A percentile compares a stretch with the other conserved stretches of the same genome.
Conservation (phyloP, 352 stramenopile species). For the Phytophthora gonapodyides region DNA sequence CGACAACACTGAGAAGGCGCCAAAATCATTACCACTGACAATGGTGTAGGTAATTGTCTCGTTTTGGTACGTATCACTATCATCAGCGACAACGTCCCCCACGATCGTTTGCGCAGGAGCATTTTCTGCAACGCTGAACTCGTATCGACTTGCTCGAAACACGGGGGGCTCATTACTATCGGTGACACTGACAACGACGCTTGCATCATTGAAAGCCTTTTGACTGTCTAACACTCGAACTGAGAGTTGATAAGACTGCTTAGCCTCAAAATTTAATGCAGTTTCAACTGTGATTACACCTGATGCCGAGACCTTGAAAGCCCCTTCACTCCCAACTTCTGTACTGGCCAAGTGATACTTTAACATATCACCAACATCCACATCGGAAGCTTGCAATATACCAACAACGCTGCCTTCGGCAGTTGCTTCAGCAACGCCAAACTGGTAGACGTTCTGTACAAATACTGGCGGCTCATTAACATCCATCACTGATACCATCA, state of each 20-base stretch:
- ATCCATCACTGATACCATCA: constrained; percentile 25
- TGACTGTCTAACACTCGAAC: constrained; percentile 23
- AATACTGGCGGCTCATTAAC: constrained; percentile 32
- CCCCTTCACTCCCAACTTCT: constrained; percentile 10
- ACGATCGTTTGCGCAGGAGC: constrained; percentile 33
- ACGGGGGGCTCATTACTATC: constrained; percentile 54
- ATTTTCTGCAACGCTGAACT: constrained; percentile 47
- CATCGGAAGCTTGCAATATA: constrained; percentile 18
- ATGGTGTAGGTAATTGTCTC: constrained; percentile 54
- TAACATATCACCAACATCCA: constrained; percentile 9
- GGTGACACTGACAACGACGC: constrained; percentile 40
- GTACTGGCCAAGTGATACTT: constrained; percentile 15
- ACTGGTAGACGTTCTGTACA: constrained; percentile 16
- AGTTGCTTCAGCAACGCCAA: constrained; percentile 21
- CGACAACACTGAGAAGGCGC: constrained; percentile 48
- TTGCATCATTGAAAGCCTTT: constrained; percentile 20
- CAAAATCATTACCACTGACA: constrained; percentile 43
- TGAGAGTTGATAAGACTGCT: constrained; percentile 21
- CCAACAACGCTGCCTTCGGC: constrained; percentile 14
- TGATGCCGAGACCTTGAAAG: constrained; percentile 18
- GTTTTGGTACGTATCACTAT: constrained; percentile 56
- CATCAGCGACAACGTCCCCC: constrained; percentile 39
- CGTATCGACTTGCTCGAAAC: constrained; percentile 40
- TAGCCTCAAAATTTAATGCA: constrained; percentile 25
- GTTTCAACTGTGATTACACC: constrained; percentile 20